Evolutionary conservation across 2,329 filamentous ascomycete genomes (phyloP), one percentile per base, ranked within the genome.

Genomic region (Colletotrichum filicis): DNA sequence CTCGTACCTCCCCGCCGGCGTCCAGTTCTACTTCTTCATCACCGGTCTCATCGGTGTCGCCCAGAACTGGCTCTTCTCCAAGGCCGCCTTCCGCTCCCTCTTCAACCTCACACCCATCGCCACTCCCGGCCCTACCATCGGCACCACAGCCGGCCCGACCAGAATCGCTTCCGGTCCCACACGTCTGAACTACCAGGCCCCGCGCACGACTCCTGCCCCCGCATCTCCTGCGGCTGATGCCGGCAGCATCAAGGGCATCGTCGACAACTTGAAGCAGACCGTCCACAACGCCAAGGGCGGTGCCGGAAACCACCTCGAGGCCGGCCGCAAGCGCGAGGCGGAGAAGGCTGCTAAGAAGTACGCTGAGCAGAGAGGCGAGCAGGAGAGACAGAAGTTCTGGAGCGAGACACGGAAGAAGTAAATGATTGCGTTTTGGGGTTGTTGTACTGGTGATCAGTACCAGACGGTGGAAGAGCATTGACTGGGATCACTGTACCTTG

Each of bases 1-100:
- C 7, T 81, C 81, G 57, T 88, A 85, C 82, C 80, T 88, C 68
- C 85, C 86, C 22, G 83, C 86, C 52, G 85, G 80, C 65, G 79
- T 88, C 63, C 87, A 88, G 75, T 84, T 85, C 79, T 88, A 88
- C 84, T 83, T 87, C 75, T 77, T 87, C 73, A 77, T 81, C 74
- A 77, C 83, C 35, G 79, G 83, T 28, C 79, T 79, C 30, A 73
- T 79, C 24, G 74, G 79, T 52, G 55, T 79, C 55, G 77, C 81
- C 61, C 77, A 85, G 77, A 82, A 83, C 49, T 75, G 79, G 49
- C 67, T 82, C 52, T 77, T 85, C 32, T 79, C 86, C 59, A 84
- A 81, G 78, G 82, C 82, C 55, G 35, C 76, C 14, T 74, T 88
- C 74, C 86, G 87, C 68, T 79, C 80, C 46, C 74, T 78, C 69